phyloP scores from a whole-genome alignment of 257 asterid genomes.

The Ajuga chamaepitys region DNA sequence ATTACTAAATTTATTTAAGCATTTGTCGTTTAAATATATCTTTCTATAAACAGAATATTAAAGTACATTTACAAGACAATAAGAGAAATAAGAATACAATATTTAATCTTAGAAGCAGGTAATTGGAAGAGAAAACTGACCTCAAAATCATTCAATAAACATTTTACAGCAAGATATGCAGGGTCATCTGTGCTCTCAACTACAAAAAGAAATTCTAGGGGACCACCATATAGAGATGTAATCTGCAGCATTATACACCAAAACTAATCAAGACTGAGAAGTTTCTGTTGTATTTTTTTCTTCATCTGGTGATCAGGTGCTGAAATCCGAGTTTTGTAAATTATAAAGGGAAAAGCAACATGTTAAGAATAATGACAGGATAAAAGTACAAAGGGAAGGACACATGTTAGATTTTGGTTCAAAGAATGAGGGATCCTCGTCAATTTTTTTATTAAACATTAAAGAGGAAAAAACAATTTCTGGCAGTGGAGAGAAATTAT shows the following conservation, averaged over 20 bases:
- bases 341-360: background rate
- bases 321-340: slow-evolving; percentile 5
- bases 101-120: slow-evolving; percentile 5
- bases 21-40: slow-evolving; percentile 1
- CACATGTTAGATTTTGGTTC: too few species aligned
- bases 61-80: background rate
- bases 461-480: too few species aligned
- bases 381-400: background rate
- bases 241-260: slow-evolving; percentile 51
- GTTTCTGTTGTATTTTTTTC: background rate
- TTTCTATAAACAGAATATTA: slow-evolving; percentile 13
- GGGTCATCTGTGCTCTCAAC: slow-evolving; percentile 92
- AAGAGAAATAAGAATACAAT: background rate
- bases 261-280: too few species aligned
- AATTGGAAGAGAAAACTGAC: slow-evolving; percentile 28
- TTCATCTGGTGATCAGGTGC: slow-evolving; percentile 8
- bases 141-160: slow-evolving; percentile 63
- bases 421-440: too few species aligned
- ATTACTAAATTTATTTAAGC: too few species aligned
- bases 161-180: slow-evolving; percentile 77
- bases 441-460: too few species aligned
- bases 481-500: too few species aligned
- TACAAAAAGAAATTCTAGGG: slow-evolving; percentile 82
- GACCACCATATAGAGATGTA: slow-evolving; percentile 95
- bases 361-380: background rate